These are phyloP conservation scores for Aspergillus pseudoviridinutans DNA, from an alignment of 2,329 filamentous ascomycete genomes.

Conservation along the genomic window DNA sequence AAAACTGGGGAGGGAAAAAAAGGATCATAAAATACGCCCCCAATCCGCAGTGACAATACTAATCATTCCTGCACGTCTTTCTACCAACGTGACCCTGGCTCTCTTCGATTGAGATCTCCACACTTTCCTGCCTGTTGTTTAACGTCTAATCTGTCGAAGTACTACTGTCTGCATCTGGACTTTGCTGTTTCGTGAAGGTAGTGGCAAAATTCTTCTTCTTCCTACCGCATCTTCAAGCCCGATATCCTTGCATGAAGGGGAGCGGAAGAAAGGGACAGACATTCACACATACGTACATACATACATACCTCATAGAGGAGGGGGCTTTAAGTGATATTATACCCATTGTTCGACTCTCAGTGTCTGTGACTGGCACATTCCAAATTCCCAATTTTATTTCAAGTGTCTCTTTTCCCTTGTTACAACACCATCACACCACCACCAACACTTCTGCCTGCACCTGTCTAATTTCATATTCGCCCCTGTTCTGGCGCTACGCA, in stretches of 20 bases:
- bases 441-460: neutral
- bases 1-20: neutral
- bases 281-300: neutral
- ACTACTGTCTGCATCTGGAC: conserved; percentile 1
- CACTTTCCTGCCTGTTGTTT: conserved; percentile 8
- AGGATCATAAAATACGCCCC: conserved; percentile 10
- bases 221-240: conserved; percentile 5
- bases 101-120: conserved; percentile 13
- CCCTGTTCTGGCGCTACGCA: conserved; percentile 15
- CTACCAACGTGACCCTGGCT: conserved; percentile 16
- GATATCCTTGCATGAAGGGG: conserved; percentile 1
- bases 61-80: conserved; percentile 2
- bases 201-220: conserved; percentile 10
- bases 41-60: conserved; percentile 10
- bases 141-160: conserved; percentile 4
- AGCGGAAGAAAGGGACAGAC: neutral
- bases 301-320: neutral
- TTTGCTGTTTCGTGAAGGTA: conserved; percentile 1
- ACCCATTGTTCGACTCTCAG: neutral
- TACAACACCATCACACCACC: neutral
- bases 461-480: neutral
- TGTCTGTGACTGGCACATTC: neutral
- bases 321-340: neutral
- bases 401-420: neutral
- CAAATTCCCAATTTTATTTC: neutral